A percentile compares a stretch with the other conserved stretches of the same genome.
These are phyloP conservation scores for Aspergillus cejpii DNA, from an alignment of 2,329 filamentous ascomycete species.

Conservation along the genomic window DNA sequence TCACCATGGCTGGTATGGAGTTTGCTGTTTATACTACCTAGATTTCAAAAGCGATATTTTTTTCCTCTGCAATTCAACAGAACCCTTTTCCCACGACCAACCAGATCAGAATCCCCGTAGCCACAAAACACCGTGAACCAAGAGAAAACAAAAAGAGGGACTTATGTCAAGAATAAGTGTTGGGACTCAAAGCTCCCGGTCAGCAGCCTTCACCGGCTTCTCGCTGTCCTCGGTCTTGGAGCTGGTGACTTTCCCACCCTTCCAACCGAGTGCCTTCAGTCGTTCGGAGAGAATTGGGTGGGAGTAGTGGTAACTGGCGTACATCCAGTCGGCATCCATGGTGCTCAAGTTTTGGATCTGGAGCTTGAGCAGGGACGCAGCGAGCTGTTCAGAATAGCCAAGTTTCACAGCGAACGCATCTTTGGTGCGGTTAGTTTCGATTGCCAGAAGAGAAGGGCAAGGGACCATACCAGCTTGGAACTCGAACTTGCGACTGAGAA, in stretches of 20 bases:
- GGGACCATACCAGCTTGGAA: constrained; percentile 69
- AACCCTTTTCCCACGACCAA: background rate
- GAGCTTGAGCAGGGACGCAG: constrained; percentile 85
- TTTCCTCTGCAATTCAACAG: too few relatives aligned
- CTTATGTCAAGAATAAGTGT: background rate
- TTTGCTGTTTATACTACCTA: background rate
- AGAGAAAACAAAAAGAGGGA: constrained; percentile 4
- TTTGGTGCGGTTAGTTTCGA: constrained; percentile 27
- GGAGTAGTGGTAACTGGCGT: constrained; percentile 96
- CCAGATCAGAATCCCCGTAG: constrained; percentile 6
- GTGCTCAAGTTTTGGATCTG: constrained; percentile 97
- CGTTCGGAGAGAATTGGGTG: constrained; percentile 94
- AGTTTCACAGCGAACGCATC: constrained; percentile 79
- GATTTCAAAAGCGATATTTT: background rate
- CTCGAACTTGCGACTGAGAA: constrained; percentile 88
- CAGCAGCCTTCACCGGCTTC: constrained; percentile 62
- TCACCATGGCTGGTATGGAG: background rate
- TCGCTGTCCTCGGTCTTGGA: constrained; percentile 49
- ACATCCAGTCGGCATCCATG: constrained; percentile 98
- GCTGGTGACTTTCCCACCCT: constrained; percentile 49
- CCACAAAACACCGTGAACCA: constrained; percentile 11
- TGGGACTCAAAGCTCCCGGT: constrained; percentile 61
- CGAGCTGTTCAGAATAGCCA: constrained; percentile 77
- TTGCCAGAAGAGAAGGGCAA: constrained; percentile 3
- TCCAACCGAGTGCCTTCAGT: constrained; percentile 84